A percentile compares a stretch with the other conserved stretches of the same genome.
phyloP scores from a whole-genome alignment of 2,329 filamentous ascomycete genomes.

The Aspergillus tamarii region DNA sequence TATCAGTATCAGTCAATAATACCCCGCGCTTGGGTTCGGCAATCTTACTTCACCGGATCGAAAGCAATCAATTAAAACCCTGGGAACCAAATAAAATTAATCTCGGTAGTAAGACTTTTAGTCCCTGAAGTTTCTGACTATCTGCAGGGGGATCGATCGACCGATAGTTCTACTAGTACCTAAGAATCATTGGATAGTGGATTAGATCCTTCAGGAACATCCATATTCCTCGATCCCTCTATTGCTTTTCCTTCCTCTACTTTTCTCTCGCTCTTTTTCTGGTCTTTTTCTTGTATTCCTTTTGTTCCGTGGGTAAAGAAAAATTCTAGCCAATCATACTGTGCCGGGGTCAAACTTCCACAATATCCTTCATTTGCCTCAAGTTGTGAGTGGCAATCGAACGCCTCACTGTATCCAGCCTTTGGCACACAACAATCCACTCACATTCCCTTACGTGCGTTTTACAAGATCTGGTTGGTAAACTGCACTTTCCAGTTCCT shows the following conservation, averaged over 20 bases:
- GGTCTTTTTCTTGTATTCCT: not conserved
- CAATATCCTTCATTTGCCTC: conserved; percentile 3
- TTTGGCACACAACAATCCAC: not conserved
- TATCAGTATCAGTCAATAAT: not conserved
- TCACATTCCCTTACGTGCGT: not conserved
- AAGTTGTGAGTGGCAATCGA: not conserved
- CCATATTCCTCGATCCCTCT: not conserved
- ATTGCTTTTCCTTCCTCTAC: not conserved
- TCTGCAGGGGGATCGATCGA: not conserved
- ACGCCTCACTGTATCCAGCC: not conserved
- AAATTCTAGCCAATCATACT: not conserved
- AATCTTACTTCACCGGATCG: not conserved
- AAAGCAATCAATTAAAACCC: not conserved
- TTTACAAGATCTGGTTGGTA: conserved; percentile 1
- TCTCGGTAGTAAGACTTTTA: not conserved
- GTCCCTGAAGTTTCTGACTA: not conserved
- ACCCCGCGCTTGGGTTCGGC: not conserved
- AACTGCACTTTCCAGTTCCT: conserved; percentile 2
- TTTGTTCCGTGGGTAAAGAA: not conserved
- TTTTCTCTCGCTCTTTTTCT: too few relatives aligned
- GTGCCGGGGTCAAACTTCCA: not conserved
- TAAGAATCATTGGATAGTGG: not conserved
- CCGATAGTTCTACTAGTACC: not conserved
- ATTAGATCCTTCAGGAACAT: conserved; percentile 1
- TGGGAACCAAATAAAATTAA: not conserved